A percentile compares a stretch with the other conserved stretches of the same genome.
phyloP scores from a whole-genome alignment of 129 eudicot genomes.

The Gnaphalium uliginosum region DNA sequence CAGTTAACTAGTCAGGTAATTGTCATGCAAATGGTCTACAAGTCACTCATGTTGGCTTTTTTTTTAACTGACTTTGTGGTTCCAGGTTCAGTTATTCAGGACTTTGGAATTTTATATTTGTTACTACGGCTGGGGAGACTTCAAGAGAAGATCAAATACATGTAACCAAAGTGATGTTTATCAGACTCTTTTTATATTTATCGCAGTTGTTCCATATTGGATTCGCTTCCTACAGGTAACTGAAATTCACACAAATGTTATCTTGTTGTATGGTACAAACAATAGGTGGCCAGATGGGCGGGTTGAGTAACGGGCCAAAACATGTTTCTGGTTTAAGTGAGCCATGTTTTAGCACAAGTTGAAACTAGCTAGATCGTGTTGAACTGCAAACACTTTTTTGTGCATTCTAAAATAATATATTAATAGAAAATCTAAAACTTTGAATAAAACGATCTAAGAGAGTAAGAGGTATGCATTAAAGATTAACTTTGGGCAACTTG shows the following conservation, averaged over 20 bases:
- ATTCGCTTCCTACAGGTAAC: constrained; percentile 38
- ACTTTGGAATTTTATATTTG: constrained; percentile 31
- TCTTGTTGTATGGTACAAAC: neutral
- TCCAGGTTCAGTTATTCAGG: constrained; percentile 38
- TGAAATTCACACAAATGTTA: constrained; percentile 1
- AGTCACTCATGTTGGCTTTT: neutral
- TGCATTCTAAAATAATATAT: too few species aligned
- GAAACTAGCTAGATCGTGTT: too few species aligned
- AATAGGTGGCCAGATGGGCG: neutral
- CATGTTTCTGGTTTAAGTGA: neutral
- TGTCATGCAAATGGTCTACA: constrained; percentile 16
- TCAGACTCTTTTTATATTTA: constrained; percentile 21
- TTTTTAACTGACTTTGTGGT: neutral
- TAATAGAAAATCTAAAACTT: too few species aligned
- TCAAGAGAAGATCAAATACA: constrained; percentile 38
- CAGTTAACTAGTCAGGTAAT: constrained; percentile 44
- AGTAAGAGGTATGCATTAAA: too few species aligned
- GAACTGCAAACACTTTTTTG: too few species aligned
- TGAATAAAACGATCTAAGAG: too few species aligned
- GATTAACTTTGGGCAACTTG: neutral
- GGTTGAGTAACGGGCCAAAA: neutral
- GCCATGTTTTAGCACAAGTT: neutral
- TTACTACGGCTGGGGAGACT: constrained; percentile 42
- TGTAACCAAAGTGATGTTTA: constrained; percentile 24
- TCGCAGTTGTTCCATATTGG: constrained; percentile 37